Percentiles rank a stretch among this genome's conserved stretches.
These are phyloP conservation scores for Bertia moriformis DNA, from an alignment of 2,329 filamentous ascomycete genomes.

Conservation along the genomic window DNA sequence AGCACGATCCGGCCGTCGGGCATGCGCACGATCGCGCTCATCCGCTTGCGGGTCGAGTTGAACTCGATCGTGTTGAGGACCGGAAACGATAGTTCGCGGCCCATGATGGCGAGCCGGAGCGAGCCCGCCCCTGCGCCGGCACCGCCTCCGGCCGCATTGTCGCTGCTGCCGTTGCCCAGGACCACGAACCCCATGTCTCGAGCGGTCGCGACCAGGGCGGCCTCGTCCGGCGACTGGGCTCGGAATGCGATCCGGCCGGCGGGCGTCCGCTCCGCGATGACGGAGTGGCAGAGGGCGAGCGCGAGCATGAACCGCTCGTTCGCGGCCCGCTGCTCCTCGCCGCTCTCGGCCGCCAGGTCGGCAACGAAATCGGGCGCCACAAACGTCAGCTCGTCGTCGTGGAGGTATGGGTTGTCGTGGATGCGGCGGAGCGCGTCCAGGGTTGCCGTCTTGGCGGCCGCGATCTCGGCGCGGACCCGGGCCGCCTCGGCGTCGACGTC, in stretches of 20 bases:
- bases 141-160: no score
- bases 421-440: conserved; percentile 59
- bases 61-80: conserved; percentile 94
- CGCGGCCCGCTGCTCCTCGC: conserved; percentile 62
- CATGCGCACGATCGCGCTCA: conserved; percentile 95
- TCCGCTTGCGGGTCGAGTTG: conserved; percentile 89
- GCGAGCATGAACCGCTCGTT: conserved; percentile 82
- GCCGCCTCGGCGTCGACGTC: conserved; percentile 67
- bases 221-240: conserved; percentile 92
- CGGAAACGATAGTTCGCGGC: conserved; percentile 69
- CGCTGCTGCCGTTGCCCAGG: conserved; percentile 74
- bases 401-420: conserved; percentile 79
- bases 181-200: conserved; percentile 92
- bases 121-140: no score
- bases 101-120: no score
- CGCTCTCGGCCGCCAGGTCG: conserved; percentile 66
- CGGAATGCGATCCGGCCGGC: conserved; percentile 86
- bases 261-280: conserved; percentile 77
- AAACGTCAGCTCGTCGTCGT: conserved; percentile 82
- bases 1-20: conserved; percentile 77
- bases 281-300: conserved; percentile 92
- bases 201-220: conserved; percentile 86
- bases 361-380: conserved; percentile 78
- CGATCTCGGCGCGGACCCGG: conserved; percentile 67
- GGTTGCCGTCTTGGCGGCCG: conserved; percentile 59